phyloP scores from a whole-genome alignment of 768 basidiomycete species.

The Pleurotus ostreatus region DNA sequence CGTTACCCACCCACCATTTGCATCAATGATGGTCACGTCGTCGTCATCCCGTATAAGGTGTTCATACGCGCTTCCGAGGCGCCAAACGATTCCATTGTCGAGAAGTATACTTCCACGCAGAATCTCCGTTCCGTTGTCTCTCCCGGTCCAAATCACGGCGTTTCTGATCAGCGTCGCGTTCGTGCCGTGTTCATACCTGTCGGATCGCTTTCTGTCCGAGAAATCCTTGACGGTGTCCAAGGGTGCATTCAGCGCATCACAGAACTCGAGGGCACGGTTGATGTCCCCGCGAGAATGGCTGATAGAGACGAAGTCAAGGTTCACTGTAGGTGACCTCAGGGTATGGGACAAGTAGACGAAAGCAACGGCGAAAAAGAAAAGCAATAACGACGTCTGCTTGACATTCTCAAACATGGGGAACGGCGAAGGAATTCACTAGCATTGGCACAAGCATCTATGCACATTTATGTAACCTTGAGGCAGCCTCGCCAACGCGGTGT shows the following conservation, averaged over 20 bases:
- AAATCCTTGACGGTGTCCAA: background rate
- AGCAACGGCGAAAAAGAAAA: background rate
- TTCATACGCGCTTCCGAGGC: slow-evolving; percentile 43
- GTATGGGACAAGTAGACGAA: background rate
- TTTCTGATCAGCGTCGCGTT: slow-evolving; percentile 63
- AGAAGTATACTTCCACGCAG: slow-evolving; percentile 56
- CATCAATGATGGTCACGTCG: slow-evolving; percentile 37
- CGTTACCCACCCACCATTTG: slow-evolving; percentile 68
- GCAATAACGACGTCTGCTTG: background rate
- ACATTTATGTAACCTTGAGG: slow-evolving; percentile 4
- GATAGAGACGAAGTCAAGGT: background rate
- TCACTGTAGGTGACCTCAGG: background rate
- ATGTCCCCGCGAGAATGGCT: background rate
- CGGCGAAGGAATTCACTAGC: background rate
- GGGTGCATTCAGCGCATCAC: background rate
- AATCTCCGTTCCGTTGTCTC: slow-evolving; percentile 48
- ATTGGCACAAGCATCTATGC: background rate
- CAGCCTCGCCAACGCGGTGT: background rate
- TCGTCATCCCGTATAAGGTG: slow-evolving; percentile 1
- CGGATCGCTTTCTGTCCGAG: slow-evolving; percentile 34
- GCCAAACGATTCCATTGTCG: slow-evolving; percentile 53
- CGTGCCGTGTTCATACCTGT: slow-evolving; percentile 62
- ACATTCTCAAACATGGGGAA: background rate
- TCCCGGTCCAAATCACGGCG: slow-evolving; percentile 65
- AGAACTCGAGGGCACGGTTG: background rate